A percentile compares a stretch with the other conserved stretches of the same genome.
Conservation (phyloP, 768 basidiomycete genomes). For the Mycena maculata region DNA sequence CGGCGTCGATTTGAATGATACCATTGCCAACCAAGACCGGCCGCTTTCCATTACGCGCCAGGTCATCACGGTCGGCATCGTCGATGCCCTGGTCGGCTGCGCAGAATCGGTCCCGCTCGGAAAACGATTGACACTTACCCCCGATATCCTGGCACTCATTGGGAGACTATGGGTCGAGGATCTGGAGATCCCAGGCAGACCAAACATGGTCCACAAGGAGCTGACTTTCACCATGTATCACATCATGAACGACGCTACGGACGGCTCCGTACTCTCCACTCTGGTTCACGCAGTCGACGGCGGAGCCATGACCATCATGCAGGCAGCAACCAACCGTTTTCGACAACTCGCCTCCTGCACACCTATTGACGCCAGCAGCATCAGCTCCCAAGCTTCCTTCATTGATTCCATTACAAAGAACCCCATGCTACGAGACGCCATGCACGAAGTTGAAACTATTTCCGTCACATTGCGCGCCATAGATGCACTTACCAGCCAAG, state of each 20-base stretch:
- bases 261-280: constrained; percentile 18
- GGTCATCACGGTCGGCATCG: constrained; percentile 14
- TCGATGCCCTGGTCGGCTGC: constrained; percentile 26
- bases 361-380: not conserved
- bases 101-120: constrained; percentile 22
- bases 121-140: constrained; percentile 19
- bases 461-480: constrained; percentile 3
- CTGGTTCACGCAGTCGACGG: constrained; percentile 19
- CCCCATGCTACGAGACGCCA: constrained; percentile 14
- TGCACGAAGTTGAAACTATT: constrained; percentile 24
- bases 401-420: constrained; percentile 16
- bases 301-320: constrained; percentile 21
- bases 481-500: constrained; percentile 9
- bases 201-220: constrained; percentile 26
- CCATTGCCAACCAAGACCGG: constrained; percentile 19
- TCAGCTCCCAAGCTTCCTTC: constrained; percentile 7
- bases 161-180: constrained; percentile 27
- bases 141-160: constrained; percentile 25
- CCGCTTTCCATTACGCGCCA: constrained; percentile 23
- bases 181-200: constrained; percentile 15
- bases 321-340: constrained; percentile 16
- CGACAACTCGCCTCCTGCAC: constrained; percentile 13
- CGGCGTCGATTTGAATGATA: constrained; percentile 23
- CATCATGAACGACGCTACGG: constrained; percentile 21
- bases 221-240: constrained; percentile 26